These are phyloP conservation scores for Mucor plumbeus DNA, from an alignment of 371 early-diverging fungal genomes.

Conservation along the genomic window DNA sequence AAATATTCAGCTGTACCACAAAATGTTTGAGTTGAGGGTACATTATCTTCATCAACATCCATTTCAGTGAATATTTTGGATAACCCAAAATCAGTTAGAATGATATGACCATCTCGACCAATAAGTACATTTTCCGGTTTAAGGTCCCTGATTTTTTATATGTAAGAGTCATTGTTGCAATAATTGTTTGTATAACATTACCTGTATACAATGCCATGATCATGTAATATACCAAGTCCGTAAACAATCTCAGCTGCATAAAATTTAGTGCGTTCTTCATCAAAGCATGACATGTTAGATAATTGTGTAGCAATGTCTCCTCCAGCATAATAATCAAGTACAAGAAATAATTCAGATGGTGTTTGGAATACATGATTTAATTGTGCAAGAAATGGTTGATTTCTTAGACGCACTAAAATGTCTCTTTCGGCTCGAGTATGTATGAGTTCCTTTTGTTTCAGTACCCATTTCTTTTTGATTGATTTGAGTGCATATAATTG, in stretches of 20 bases:
- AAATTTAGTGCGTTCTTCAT: slow-evolving; percentile 73
- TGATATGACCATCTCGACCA: slow-evolving; percentile 80
- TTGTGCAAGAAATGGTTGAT: slow-evolving; percentile 74
- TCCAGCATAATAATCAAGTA: slow-evolving; percentile 81
- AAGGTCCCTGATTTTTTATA: slow-evolving; percentile 56
- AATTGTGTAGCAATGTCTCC: slow-evolving; percentile 91
- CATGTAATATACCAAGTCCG: slow-evolving; percentile 86
- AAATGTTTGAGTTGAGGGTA: slow-evolving; percentile 80
- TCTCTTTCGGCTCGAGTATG: slow-evolving; percentile 76
- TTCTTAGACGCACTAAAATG: slow-evolving; percentile 65
- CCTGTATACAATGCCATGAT: slow-evolving; percentile 81
- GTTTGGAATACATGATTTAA: slow-evolving; percentile 79
- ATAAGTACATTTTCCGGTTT: slow-evolving; percentile 89
- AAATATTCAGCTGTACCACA: slow-evolving; percentile 95
- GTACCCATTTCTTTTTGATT: slow-evolving; percentile 70
- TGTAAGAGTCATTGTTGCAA: no score
- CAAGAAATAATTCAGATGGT: slow-evolving; percentile 72
- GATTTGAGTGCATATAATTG: slow-evolving; percentile 73
- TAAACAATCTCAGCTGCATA: slow-evolving; percentile 90
- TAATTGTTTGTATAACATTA: not conserved
- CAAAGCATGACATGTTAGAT: slow-evolving; percentile 67
- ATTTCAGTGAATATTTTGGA: slow-evolving; percentile 64
- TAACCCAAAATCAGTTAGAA: slow-evolving; percentile 88
- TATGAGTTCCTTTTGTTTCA: slow-evolving; percentile 63
- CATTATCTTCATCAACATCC: slow-evolving; percentile 29